A percentile compares a stretch with the other conserved stretches of the same genome.
phyloP scores from a whole-genome alignment of 495 filamentous ascomycete species.

The Emericellopsis terricola region DNA sequence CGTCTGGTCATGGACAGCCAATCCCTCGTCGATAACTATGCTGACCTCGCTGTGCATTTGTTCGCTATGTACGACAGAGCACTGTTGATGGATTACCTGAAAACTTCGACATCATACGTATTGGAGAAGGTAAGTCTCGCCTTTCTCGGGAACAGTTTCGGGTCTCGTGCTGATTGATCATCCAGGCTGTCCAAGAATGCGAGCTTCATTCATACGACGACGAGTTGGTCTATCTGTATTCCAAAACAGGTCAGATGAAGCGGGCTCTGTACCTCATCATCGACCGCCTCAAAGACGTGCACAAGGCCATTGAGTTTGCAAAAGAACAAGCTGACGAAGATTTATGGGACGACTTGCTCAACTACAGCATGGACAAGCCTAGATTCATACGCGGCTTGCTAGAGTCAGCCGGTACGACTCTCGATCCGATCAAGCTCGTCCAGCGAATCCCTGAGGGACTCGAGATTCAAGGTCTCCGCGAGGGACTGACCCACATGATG shows the following conservation, averaged over 20 bases:
- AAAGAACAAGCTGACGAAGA: slow-evolving; percentile 81
- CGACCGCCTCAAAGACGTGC: slow-evolving; percentile 69
- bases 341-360: slow-evolving; percentile 85
- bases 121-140: slow-evolving; percentile 40
- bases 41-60: slow-evolving; percentile 65
- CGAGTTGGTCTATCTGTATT: slow-evolving; percentile 84
- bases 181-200: slow-evolving; percentile 54
- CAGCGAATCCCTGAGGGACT: slow-evolving; percentile 79
- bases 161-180: no score
- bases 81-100: slow-evolving; percentile 74
- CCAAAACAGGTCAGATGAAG: slow-evolving; percentile 86
- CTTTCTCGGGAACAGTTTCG: no score
- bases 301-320: slow-evolving; percentile 80
- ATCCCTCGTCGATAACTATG: slow-evolving; percentile 66
- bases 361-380: slow-evolving; percentile 93
- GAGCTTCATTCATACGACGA: slow-evolving; percentile 61
- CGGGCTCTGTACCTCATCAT: slow-evolving; percentile 82
- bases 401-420: slow-evolving; percentile 82
- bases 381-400: slow-evolving; percentile 82
- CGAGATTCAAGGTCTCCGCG: slow-evolving; percentile 73
- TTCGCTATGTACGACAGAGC: slow-evolving; percentile 70
- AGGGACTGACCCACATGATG: slow-evolving; percentile 70
- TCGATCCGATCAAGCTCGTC: slow-evolving; percentile 79
- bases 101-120: slow-evolving; percentile 60
- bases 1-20: slow-evolving; percentile 39